A percentile compares a stretch with the other conserved stretches of the same genome.
Evolutionary conservation across 768 basidiomycete species (phyloP).

Genomic region (Lactarius pseudohatsudake): DNA sequence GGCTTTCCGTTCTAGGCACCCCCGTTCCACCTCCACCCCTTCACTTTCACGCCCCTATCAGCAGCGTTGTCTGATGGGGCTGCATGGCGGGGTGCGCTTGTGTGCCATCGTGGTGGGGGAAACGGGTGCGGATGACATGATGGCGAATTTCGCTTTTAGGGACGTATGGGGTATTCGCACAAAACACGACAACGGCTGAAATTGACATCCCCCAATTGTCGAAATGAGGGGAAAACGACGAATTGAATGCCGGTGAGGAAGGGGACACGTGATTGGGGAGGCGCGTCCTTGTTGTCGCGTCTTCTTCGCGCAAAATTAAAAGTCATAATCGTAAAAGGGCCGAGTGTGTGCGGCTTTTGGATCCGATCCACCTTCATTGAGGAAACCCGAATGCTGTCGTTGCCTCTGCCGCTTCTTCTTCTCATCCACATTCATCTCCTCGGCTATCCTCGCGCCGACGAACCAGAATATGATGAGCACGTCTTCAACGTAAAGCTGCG

Average conservation of each 20-base stretch:
- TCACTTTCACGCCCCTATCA: slow-evolving; percentile 18
- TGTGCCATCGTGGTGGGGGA: slow-evolving; percentile 11
- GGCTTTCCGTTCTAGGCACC: neutral
- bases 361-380: slow-evolving; percentile 9
- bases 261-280: slow-evolving; percentile 3
- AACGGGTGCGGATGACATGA: slow-evolving; percentile 22
- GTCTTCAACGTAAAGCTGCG: slow-evolving; percentile 46
- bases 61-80: slow-evolving; percentile 7
- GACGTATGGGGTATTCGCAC: neutral
- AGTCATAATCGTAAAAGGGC: neutral
- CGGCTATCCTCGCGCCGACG: slow-evolving; percentile 48
- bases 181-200: neutral
- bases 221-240: neutral
- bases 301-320: neutral
- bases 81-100: slow-evolving; percentile 4
- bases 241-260: neutral
- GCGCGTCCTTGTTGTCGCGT: slow-evolving; percentile 11
- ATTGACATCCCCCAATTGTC: neutral
- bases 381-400: slow-evolving; percentile 9
- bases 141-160: neutral
- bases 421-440: slow-evolving; percentile 55
- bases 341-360: slow-evolving; percentile 11
- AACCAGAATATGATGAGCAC: slow-evolving; percentile 50
- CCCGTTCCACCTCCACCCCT: slow-evolving; percentile 14
- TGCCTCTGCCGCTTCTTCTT: slow-evolving; percentile 48